A percentile compares a stretch with the other conserved stretches of the same genome.
Evolutionary conservation across 192 early-diverging fungal species (phyloP).

Genomic region (Linnemannia elongata): DNA sequence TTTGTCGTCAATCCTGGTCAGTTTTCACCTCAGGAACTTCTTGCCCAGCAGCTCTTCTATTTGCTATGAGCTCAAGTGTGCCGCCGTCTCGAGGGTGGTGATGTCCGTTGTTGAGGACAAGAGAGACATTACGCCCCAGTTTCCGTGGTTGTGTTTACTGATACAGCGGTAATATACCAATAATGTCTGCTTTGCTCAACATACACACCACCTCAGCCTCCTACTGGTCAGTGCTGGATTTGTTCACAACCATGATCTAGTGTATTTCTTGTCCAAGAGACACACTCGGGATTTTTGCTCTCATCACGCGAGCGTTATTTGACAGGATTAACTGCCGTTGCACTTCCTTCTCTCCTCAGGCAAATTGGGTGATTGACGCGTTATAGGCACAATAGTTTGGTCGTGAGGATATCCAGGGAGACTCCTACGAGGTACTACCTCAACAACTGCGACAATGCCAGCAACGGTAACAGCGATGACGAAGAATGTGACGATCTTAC

Average conservation of each 20-base stretch:
- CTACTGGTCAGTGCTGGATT: too few species aligned
- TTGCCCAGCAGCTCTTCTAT: neutral
- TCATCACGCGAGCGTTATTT: neutral
- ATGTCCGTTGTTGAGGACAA: neutral
- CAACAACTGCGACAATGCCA: too few species aligned
- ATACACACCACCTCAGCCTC: neutral
- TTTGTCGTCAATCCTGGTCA: neutral
- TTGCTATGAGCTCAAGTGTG: constrained; percentile 12
- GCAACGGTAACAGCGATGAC: too few species aligned
- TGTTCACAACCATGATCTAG: neutral
- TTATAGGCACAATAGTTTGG: too few species aligned
- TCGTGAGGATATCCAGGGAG: too few species aligned
- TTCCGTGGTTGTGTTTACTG: neutral
- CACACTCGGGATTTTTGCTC: neutral
- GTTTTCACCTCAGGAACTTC: neutral
- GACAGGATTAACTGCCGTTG: neutral
- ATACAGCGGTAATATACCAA: neutral
- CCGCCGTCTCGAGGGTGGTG: neutral
- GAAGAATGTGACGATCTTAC: too few species aligned
- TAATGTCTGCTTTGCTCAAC: neutral
- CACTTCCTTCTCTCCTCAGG: neutral
- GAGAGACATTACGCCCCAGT: neutral
- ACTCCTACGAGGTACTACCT: too few species aligned
- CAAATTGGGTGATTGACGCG: too few species aligned
- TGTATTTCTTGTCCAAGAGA: neutral